Evolutionary conservation across 495 filamentous ascomycete species (phyloP), one percentile per base, ranked within the genome.

Genomic region (Parachaetomium inaequale): DNA sequence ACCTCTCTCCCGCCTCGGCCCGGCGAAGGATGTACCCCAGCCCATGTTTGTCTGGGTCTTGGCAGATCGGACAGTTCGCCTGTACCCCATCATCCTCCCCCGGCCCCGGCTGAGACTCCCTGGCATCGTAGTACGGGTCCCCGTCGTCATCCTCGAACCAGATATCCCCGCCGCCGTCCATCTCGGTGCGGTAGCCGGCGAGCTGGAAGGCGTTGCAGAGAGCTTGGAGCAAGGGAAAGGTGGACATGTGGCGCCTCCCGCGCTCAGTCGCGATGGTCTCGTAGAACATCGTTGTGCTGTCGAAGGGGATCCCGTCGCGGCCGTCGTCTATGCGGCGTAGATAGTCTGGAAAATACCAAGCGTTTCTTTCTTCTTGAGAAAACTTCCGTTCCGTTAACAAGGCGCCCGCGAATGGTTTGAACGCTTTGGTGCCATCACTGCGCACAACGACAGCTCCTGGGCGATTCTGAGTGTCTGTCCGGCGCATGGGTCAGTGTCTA

Each of bases 121-220:
- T 46, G 0, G 63, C 59, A 19, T 62, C 63, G 29, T 49, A 58
- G 59, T 66, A 66, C 15, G 23, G 47, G 25, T 62, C 53, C 0
- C 63, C 59, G 25, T 62, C 59, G 11, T 58, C 59, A 19, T 26
- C 43, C 1, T 66, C 59, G 26, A 50, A 66, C 64, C 59, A 66
- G 10, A 66, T 56, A 21, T 66, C 54, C 15, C 64, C 55, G 1
- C 54, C 64, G 34, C 19, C 34, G 29, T 60, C 49, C 55, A 66
- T 60, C 23, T 66, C 29, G n/a, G 60, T 51, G 6, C 64, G 60
- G 43, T 63, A 63, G 5, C 64, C 56, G 7, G 60, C 64, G 10
- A 43, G 40, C 42, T 60, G 50, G 11, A 60, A 42, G 10, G 64
- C 60, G 47, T 66, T 59, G 42, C 59, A 63, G 8, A 63, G 50